phyloP scores from a whole-genome alignment of 2,329 filamentous ascomycete species.

The Periglandula ipomoeae region DNA sequence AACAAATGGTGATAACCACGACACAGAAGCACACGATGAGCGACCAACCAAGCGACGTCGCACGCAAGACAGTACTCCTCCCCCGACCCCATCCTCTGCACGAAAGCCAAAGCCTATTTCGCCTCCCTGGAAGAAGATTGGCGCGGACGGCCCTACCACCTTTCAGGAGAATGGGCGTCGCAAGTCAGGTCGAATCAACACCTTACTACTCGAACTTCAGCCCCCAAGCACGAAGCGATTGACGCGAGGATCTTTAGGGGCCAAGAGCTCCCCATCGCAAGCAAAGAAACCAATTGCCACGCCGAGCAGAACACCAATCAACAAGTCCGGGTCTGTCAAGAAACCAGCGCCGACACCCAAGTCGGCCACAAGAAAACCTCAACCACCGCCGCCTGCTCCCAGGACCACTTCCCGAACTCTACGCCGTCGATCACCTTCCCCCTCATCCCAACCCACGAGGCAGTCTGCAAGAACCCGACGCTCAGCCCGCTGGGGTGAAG shows the following conservation, averaged over 20 bases:
- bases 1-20: slow-evolving; percentile 51
- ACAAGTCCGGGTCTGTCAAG: slow-evolving; percentile 17
- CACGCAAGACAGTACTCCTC: slow-evolving; percentile 38
- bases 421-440: slow-evolving; percentile 33
- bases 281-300: slow-evolving; percentile 19
- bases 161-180: slow-evolving; percentile 66
- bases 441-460: slow-evolving; percentile 28
- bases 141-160: slow-evolving; percentile 78
- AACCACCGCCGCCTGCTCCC: slow-evolving; percentile 13
- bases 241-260: slow-evolving; percentile 33
- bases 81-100: slow-evolving; percentile 23
- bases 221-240: slow-evolving; percentile 40
- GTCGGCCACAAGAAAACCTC: slow-evolving; percentile 19
- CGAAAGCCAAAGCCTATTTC: slow-evolving; percentile 49
- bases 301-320: slow-evolving; percentile 19
- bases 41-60: slow-evolving; percentile 58
- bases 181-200: slow-evolving; percentile 57
- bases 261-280: slow-evolving; percentile 21
- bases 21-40: slow-evolving; percentile 27
- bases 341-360: slow-evolving; percentile 21
- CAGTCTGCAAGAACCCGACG: slow-evolving; percentile 34
- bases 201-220: slow-evolving; percentile 43
- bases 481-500: slow-evolving; percentile 30
- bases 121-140: slow-evolving; percentile 86
- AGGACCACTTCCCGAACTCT: slow-evolving; percentile 22